Base-by-base conservation (phyloP, 2,329 filamentous ascomycete genomes). In the Zasmidium citrigriseum region DNA sequence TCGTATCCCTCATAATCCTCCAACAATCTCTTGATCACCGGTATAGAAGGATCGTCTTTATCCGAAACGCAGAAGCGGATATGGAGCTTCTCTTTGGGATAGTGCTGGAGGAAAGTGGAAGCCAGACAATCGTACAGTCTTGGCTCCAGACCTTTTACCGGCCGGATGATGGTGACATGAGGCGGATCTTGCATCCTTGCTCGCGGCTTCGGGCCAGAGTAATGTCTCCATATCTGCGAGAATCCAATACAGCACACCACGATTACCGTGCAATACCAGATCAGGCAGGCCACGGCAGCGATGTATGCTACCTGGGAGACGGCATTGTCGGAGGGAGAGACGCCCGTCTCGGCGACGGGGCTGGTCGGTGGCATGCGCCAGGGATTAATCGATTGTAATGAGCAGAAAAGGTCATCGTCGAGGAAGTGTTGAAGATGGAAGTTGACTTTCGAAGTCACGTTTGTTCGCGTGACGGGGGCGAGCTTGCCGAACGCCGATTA, bases 101-200 rank as follows among this genome's bases (percentile, higher is more conserved):
- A 98, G 55, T 86, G 82, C 74, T 96, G 93, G 48, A 80, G 85
- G 72, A 97, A 93, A 1, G 89, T 91, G 4, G 93, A 89, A 25
- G 90, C 89, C 44, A 99, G 87, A 70, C 95, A 98, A 70, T 96
- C 91, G 80, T 96, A 96, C 22, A 98, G 86, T 64, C 87, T 85
- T 3, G 92, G 90, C 73, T 98, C 95, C 56, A 96, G 82, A 60
- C 93, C 95, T 76, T 97, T 98, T 64, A 96, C 88, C 0, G 95
- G 96, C 2, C 95, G 89, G 66, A 99, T 92, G 60, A 96, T 83
- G 27, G 95, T 98, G 68, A 99, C 83, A 77, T 91, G 87, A 16
- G 93, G 93, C 2, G 91, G 80, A 41, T 38, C 47, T 4, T 61
- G 52, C 7, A 59, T 50, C 1, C 21, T 54, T 18, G 54, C 24